Conservation (phyloP, 352 stramenopile species). For the Phytophthora fragariaefolia region DNA sequence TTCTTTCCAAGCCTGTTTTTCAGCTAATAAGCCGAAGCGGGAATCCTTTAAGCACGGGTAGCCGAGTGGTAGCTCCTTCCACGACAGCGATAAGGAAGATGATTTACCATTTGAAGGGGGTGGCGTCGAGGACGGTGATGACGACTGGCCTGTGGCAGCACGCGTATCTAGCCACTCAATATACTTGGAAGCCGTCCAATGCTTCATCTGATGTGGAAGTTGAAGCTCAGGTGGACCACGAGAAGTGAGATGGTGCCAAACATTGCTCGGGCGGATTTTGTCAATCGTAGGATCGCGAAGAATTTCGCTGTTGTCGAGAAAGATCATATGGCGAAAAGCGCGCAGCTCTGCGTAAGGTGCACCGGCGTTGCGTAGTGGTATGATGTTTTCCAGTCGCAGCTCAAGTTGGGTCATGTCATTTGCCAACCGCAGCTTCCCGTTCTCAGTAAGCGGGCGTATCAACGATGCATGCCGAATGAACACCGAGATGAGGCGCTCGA, state of each 20-base stretch:
- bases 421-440: conserved; percentile 78
- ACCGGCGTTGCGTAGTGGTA: conserved; percentile 66
- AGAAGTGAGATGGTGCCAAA: conserved; percentile 87
- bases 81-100: conserved; percentile 26
- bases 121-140: conserved; percentile 28
- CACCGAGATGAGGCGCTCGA: conserved; percentile 73
- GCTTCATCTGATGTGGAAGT: conserved; percentile 79
- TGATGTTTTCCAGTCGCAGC: conserved; percentile 63
- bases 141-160: conserved; percentile 35
- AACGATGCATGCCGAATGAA: conserved; percentile 82
- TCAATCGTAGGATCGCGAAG: conserved; percentile 77
- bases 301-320: conserved; percentile 69
- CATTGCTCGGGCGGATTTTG: conserved; percentile 84
- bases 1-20: conserved; percentile 87
- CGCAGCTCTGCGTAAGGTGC: conserved; percentile 76
- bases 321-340: conserved; percentile 86
- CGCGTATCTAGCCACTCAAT: conserved; percentile 82
- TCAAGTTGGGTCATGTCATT: conserved; percentile 90
- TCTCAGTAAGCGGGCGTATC: conserved; percentile 74
- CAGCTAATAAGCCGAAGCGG: conserved; percentile 51
- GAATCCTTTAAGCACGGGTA: conserved; percentile 71
- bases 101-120: conserved; percentile 29
- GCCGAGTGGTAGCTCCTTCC: conserved; percentile 62
- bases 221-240: conserved; percentile 74
- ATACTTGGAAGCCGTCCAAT: conserved; percentile 76